phyloP scores from a whole-genome alignment of 2,329 filamentous ascomycete genomes.

The Claviceps monticola region DNA sequence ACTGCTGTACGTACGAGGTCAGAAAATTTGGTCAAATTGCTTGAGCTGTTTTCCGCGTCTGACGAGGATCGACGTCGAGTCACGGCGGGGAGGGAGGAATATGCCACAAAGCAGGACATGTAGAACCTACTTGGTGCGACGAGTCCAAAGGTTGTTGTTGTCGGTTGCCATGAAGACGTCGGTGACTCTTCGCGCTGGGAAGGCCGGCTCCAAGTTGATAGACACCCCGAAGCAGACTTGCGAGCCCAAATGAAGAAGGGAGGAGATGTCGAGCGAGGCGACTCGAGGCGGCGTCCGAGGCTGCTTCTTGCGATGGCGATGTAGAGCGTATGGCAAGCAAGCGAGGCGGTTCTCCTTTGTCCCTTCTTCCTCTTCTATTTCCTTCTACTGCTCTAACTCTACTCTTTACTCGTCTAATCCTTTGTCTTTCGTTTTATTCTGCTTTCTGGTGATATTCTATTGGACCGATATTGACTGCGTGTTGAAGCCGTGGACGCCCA shows the following conservation, averaged over 20 bases:
- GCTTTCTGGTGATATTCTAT: too few species aligned
- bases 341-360: background rate
- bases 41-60: background rate
- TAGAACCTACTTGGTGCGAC: slow-evolving; percentile 61
- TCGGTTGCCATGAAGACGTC: slow-evolving; percentile 33
- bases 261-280: background rate
- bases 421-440: too few species aligned
- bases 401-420: too few species aligned
- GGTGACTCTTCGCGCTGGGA: slow-evolving; percentile 10
- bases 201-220: slow-evolving; percentile 8
- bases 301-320: background rate
- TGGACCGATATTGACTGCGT: background rate
- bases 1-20: slow-evolving; percentile 36
- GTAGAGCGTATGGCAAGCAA: background rate
- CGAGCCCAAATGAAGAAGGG: slow-evolving; percentile 7
- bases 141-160: slow-evolving; percentile 52
- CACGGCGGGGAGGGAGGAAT: background rate
- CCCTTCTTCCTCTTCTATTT: too few species aligned
- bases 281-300: background rate
- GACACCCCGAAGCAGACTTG: slow-evolving; percentile 12
- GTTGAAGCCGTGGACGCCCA: background rate
- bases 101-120: background rate
- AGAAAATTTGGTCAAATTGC: background rate
- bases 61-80: background rate
- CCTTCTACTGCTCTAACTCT: too few species aligned